Conservation (phyloP, 371 early-diverging fungal species). For the Mucor plumbeus region DNA sequence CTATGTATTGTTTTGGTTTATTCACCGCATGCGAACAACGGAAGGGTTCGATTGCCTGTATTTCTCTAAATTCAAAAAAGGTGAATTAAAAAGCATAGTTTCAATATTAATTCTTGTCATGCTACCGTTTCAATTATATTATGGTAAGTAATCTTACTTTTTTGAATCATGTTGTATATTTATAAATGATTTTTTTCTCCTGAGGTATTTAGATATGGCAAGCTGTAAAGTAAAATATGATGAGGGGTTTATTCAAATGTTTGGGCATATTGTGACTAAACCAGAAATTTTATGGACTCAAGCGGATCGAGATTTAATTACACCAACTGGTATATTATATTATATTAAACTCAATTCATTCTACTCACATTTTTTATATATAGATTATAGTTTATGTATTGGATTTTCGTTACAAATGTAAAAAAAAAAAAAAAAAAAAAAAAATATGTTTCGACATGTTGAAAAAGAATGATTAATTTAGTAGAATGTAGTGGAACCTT, state of each 20-base stretch:
- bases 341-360: too few species aligned
- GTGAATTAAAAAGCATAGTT: conserved; percentile 56
- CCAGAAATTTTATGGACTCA: conserved; percentile 52
- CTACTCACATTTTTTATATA: background rate
- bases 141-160: conserved; percentile 26
- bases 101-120: conserved; percentile 45
- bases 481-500: conserved; percentile 43
- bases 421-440: background rate
- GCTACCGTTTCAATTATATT: conserved; percentile 56
- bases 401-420: conserved; percentile 60
- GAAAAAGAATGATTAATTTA: background rate
- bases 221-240: conserved; percentile 56
- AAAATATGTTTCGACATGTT: background rate
- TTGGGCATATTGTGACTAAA: conserved; percentile 39
- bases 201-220: conserved; percentile 31
- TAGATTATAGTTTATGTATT: conserved; percentile 41
- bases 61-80: conserved; percentile 35
- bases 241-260: conserved; percentile 45
- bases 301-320: conserved; percentile 41
- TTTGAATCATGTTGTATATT: conserved; percentile 6
- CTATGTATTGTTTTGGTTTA: conserved; percentile 43
- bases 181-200: background rate
- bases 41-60: conserved; percentile 42
- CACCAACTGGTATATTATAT: conserved; percentile 44
- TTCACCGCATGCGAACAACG: conserved; percentile 41